Conservation (phyloP, 371 early-diverging fungal species). For the Mucor ambiguus region DNA sequence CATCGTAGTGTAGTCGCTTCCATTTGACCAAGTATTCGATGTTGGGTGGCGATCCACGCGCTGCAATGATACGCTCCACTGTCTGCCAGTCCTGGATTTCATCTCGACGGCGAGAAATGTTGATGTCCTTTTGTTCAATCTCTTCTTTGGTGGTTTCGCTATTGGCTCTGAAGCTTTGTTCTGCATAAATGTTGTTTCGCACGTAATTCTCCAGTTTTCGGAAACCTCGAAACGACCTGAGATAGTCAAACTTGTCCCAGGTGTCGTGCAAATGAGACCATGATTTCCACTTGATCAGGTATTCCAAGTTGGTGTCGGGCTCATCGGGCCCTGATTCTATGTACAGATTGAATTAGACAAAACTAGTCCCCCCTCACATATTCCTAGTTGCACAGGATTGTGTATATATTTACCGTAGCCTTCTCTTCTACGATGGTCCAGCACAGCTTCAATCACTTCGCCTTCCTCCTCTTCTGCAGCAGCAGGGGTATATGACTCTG, state of each 20-base stretch:
- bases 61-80: slow-evolving; percentile 89
- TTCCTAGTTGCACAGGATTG: neutral
- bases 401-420: slow-evolving; percentile 20
- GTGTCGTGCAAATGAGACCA: slow-evolving; percentile 91
- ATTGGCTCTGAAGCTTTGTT: slow-evolving; percentile 64
- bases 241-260: slow-evolving; percentile 78
- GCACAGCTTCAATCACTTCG: slow-evolving; percentile 67
- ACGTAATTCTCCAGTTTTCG: slow-evolving; percentile 91
- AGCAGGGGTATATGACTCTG: slow-evolving; percentile 19
- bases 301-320: slow-evolving; percentile 73
- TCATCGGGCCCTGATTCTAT: slow-evolving; percentile 51
- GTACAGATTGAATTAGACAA: neutral
- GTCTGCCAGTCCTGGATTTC: slow-evolving; percentile 81
- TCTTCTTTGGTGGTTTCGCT: slow-evolving; percentile 81
- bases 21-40: slow-evolving; percentile 93
- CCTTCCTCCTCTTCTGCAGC: slow-evolving; percentile 53
- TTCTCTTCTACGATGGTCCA: slow-evolving; percentile 50
- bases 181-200: slow-evolving; percentile 65
- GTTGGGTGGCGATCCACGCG: slow-evolving; percentile 49
- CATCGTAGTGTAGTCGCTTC: slow-evolving; percentile 85
- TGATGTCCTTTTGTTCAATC: slow-evolving; percentile 84
- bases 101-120: slow-evolving; percentile 80
- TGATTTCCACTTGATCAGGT: slow-evolving; percentile 91
- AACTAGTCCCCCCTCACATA: neutral
- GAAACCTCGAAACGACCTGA: slow-evolving; percentile 81